Evolutionary conservation across 2,329 filamentous ascomycete genomes (phyloP).

Genomic region (Neocucurbitaria cava): DNA sequence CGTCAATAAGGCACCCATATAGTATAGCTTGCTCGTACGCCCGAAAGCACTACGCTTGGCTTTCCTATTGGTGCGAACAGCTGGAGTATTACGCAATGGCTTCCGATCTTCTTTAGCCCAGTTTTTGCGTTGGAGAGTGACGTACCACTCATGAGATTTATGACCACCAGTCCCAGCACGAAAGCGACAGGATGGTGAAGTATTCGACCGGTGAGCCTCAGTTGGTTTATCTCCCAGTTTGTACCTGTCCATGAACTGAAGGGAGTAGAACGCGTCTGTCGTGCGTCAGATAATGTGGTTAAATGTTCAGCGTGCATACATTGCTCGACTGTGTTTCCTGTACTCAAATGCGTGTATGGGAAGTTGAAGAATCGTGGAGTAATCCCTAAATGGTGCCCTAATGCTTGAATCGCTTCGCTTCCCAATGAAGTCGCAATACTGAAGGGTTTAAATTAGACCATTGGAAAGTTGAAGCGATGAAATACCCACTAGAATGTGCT

Average conservation of each 20-base stretch:
- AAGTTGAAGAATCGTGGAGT: slow-evolving; percentile 14
- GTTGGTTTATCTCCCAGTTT: neutral
- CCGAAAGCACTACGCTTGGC: neutral
- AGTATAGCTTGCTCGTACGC: neutral
- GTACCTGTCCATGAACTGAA: slow-evolving; percentile 10
- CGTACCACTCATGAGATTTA: neutral
- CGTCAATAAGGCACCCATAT: neutral
- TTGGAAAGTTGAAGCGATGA: neutral
- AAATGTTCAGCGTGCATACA: neutral
- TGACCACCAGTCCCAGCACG: neutral
- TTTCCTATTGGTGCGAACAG: neutral
- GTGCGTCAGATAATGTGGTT: neutral
- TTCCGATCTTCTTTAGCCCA: neutral
- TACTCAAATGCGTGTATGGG: neutral
- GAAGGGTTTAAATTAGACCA: neutral
- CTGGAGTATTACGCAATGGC: neutral
- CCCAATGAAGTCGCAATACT: slow-evolving; percentile 12
- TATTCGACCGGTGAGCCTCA: neutral
- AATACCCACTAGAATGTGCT: slow-evolving; percentile 1
- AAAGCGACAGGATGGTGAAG: slow-evolving; percentile 1
- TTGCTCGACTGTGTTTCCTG: neutral
- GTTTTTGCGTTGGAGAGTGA: neutral
- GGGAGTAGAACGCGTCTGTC: slow-evolving; percentile 1
- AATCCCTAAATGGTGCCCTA: slow-evolving; percentile 12
- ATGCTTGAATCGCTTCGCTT: slow-evolving; percentile 11